A percentile compares a stretch with the other conserved stretches of the same genome.
These are phyloP conservation scores for Sanghuangporus weigelae DNA, from an alignment of 1,284 basidiomycete species.

Conservation along the genomic window DNA sequence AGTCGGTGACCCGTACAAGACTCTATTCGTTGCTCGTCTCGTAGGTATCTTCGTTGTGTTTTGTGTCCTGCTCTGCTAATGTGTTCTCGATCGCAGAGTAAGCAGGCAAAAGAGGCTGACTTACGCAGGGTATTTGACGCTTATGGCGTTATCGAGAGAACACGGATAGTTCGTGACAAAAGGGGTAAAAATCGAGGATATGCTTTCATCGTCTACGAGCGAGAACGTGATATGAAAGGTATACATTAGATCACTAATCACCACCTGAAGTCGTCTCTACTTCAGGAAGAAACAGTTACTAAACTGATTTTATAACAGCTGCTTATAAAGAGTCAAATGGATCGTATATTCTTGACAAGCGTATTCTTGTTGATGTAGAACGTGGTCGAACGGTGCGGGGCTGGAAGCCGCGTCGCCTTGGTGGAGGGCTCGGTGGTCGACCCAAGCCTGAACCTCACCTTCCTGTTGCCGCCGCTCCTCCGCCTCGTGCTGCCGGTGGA, in stretches of 20 bases:
- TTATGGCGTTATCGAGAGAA: slow-evolving; percentile 90
- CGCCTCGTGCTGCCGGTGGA: slow-evolving; percentile 29
- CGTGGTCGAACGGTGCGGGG: slow-evolving; percentile 96
- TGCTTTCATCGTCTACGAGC: slow-evolving; percentile 96
- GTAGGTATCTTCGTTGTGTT: slow-evolving; percentile 38
- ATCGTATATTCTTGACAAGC: slow-evolving; percentile 90
- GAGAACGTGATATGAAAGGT: slow-evolving; percentile 99
- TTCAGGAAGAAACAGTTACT: slow-evolving; percentile 18
- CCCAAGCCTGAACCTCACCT: slow-evolving; percentile 70
- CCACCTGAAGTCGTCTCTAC: slow-evolving; percentile 13
- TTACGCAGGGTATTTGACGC: slow-evolving; percentile 92
- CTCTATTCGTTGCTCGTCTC: slow-evolving; percentile 91
- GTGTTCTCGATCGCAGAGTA: slow-evolving; percentile 50
- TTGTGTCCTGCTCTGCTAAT: slow-evolving; percentile 20
- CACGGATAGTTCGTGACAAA: slow-evolving; percentile 87
- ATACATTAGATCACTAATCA: slow-evolving; percentile 21
- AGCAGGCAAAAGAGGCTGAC: slow-evolving; percentile 86
- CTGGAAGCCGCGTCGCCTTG: slow-evolving; percentile 95
- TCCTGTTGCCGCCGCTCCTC: slow-evolving; percentile 38
- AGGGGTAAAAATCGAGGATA: slow-evolving; percentile 87
- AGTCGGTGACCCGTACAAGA: slow-evolving; percentile 98
- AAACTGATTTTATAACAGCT: slow-evolving; percentile 45
- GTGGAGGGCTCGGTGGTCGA: slow-evolving; percentile 91
- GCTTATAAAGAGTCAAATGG: slow-evolving; percentile 99
- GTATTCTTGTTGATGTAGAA: slow-evolving; percentile 96